phyloP scores from a whole-genome alignment of 257 asterid species.

The Avicennia marina region DNA sequence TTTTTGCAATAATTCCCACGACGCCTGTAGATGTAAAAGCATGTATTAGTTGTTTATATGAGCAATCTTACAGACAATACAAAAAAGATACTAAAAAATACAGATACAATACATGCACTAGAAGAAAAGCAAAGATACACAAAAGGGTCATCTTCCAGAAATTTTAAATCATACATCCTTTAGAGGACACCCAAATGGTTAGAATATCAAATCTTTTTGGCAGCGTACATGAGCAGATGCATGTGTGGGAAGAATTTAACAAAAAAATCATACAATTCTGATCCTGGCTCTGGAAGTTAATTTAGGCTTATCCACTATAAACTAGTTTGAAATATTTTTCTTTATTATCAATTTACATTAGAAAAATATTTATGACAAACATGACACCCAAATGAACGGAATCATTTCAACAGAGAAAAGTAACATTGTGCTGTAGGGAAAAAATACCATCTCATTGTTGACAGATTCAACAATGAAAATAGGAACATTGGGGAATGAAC shows the following conservation, averaged over 20 bases:
- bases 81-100: neutral
- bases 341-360: neutral
- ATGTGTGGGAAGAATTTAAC: too few relatives aligned
- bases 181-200: too few relatives aligned
- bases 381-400: too few relatives aligned
- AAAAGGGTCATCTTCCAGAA: conserved; percentile 4
- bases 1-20: conserved; percentile 61
- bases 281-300: too few relatives aligned
- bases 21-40: conserved; percentile 41
- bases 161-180: too few relatives aligned
- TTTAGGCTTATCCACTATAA: neutral
- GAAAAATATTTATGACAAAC: neutral
- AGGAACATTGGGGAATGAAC: too few relatives aligned
- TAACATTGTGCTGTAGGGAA: neutral
- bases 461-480: too few relatives aligned
- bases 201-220: too few relatives aligned
- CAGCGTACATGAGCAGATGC: too few relatives aligned
- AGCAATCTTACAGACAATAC: neutral
- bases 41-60: conserved; percentile 1
- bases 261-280: too few relatives aligned
- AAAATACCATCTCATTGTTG: too few relatives aligned
- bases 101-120: neutral
- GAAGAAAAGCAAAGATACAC: neutral
- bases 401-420: neutral
- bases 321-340: neutral